Evolutionary conservation across 352 stramenopile species (phyloP), one percentile per base, ranked within the genome.

Genomic region (Phytophthora rubi): DNA sequence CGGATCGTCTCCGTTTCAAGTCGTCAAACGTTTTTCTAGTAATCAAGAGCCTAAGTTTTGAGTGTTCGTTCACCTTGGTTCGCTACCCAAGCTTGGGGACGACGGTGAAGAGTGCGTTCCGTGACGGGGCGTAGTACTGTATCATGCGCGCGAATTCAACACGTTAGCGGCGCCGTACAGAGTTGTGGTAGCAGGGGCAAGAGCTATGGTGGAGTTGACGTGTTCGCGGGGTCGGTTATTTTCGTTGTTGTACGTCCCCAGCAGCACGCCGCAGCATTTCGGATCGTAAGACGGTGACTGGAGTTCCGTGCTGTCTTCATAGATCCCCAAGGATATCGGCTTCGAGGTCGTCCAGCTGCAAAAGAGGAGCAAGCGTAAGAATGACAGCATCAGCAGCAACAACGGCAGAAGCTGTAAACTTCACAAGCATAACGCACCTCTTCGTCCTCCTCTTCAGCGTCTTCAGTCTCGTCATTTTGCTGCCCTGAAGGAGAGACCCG

Each of bases 261-360:
- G 33, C 39, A 69, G 57, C 37, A 9, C 4, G 23, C 47, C 44
- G 37, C 52, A 49, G 7, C 35, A 23, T 16, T 23, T 49, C 15
- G 7, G 42, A 18, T 13, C 5, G 16, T 49, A 1, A 15, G 37
- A 4, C 6, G 44, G 10, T 39, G 30, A 56, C 26, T 47, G 37
- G 35, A 57, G 23, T 42, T 59, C 10, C 37, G 48, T 59, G 23
- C 21, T 57, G 7, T 1, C 26, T 49, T 79, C 59, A 93, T n/a
- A 93, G 61, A 35, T 82, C 80, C 23, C 77, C 83, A 16, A 93
- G 68, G 54, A 93, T 89, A 47, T 93, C 86, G 30, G 82, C 86
- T 81, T 93, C 86, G 35, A 93, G 70, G 58, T 93, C 86, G 39
- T 91, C 86, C 47, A 93, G 73, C 86, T 93, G 49, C 28, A 28